Evolutionary conservation across 2,329 filamentous ascomycete genomes (phyloP), one percentile per base, ranked within the genome.

Genomic region (Beauveria varroae): DNA sequence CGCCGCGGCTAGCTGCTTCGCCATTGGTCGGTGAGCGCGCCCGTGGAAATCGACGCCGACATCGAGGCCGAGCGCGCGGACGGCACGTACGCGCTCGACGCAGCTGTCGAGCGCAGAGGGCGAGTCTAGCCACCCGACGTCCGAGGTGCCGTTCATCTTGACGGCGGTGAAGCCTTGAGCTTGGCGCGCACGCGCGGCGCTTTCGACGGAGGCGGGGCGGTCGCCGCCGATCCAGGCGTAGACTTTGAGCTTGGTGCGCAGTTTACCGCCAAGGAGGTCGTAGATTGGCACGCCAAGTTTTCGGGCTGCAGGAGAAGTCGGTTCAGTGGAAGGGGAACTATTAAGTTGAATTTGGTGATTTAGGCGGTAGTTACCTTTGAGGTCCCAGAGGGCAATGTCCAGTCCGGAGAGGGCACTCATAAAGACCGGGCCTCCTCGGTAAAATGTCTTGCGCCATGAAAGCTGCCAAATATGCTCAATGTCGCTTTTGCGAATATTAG

Each of bases 401-500:
- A 93, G 84, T 2, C 90, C 90, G 0, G 88, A 84, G 18, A 93
- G 74, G 0, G 89, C 90, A 65, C 85, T 89, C 88, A 93, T 92
- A 65, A 93, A 87, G 10, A 93, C 89, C 0, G 89, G 87, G 0
- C 89, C 90, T 2, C 89, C 89, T 30, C 90, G 80, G 72, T 93
- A 93, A 72, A 93, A 93, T 0, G 84, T 84, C 47, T 82, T 77
- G 47, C 89, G 81, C 82, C 86, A 92, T 28, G 84, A 83, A 65
- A 82, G 80, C 70, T 91, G 89, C 90, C 90, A 93, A 62, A 93
- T 87, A 64, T 91, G 86, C 69, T 93, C 89, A 65, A 93, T 92
- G 54, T 91, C 85, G 69, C 86, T 89, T 30, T 37, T 37, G 34
- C 34, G 0, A 37, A 12, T 37, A 37, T 37, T 37, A 37, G 34